Base-by-base conservation (phyloP, 768 basidiomycete genomes). In the Russula dissimulans region DNA sequence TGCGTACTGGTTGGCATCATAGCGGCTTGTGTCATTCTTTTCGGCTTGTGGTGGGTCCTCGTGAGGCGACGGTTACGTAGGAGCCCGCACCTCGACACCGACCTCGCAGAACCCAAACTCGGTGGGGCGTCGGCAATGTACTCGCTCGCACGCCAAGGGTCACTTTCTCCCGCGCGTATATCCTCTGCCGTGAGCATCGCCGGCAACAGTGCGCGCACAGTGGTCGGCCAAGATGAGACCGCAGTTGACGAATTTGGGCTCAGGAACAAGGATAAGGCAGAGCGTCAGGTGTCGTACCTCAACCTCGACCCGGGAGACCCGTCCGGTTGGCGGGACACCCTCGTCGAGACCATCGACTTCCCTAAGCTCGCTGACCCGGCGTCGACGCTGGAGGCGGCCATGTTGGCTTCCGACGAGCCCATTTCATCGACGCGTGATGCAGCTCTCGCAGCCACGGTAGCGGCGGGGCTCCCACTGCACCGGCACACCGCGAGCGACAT, bases 1-100 rank as follows among this genome's bases (percentile, higher is more conserved):
- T 73, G 89, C 38, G 81, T 78, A 3, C 73, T 90, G 10, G 60
- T 79, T 0, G 75, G 79, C 0, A 83, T 89, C 71, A 78, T 89
- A 55, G 81, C 65, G 12, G 67, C 85, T 2, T 85, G 82, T 56
- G 66, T 78, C 12, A 64, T 68, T 4, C 70, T 88, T 29, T 89
- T 89, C 65, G 76, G 71, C 0, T 14, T 80, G 44, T 73, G 86
- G 39, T 87, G 80, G 77, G 71, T 79, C 56, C 36, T 81, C 47
- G 69, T 74, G 62, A 57, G 17, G 44, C 64, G 48, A 57, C 61
- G 60, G 45, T 59, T 47, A 53, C 57, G 31, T 62, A 65, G 41
- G 61, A 70, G 51, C 60, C 68, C 29, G 31, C 44, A 11, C 52
- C 49, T 56, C 52, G 41, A 63, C 18, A 46, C 54, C 52, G 43